These are phyloP conservation scores for Colletotrichum phormii DNA, from an alignment of 2,329 filamentous ascomycete species.

Conservation along the genomic window DNA sequence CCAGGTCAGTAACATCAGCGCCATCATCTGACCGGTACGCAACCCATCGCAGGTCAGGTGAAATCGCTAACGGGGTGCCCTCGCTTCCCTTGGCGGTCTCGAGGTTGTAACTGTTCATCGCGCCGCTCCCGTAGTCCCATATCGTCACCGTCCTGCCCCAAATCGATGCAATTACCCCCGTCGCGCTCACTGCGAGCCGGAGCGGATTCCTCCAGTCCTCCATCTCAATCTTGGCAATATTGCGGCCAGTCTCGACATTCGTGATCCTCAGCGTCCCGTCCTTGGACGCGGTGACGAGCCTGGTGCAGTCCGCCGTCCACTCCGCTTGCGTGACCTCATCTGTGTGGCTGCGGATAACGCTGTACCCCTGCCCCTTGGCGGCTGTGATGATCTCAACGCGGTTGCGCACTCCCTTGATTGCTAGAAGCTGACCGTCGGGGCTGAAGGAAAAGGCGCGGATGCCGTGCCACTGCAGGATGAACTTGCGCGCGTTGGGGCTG, in stretches of 20 bases:
- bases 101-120: conserved; percentile 27
- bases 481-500: not conserved
- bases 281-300: conserved; percentile 24
- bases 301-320: conserved; percentile 25
- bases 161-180: conserved; percentile 8
- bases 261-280: conserved; percentile 34
- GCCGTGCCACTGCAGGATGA: conserved; percentile 24
- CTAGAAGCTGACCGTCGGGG: conserved; percentile 16
- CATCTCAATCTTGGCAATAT: conserved; percentile 32
- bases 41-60: conserved; percentile 26
- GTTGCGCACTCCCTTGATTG: conserved; percentile 21
- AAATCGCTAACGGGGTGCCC: conserved; percentile 29
- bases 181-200: conserved; percentile 17
- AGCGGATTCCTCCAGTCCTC: conserved; percentile 32
- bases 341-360: conserved; percentile 32
- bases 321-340: conserved; percentile 34
- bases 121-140: conserved; percentile 29
- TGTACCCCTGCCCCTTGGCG: conserved; percentile 13
- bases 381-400: conserved; percentile 28
- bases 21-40: conserved; percentile 34
- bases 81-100: conserved; percentile 29
- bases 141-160: conserved; percentile 33
- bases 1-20: conserved; percentile 29
- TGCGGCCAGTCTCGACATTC: conserved; percentile 12
- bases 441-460: conserved; percentile 28